Base-by-base conservation (phyloP, 176 grass and related monocot genomes). In the Luzula sylvatica region DNA sequence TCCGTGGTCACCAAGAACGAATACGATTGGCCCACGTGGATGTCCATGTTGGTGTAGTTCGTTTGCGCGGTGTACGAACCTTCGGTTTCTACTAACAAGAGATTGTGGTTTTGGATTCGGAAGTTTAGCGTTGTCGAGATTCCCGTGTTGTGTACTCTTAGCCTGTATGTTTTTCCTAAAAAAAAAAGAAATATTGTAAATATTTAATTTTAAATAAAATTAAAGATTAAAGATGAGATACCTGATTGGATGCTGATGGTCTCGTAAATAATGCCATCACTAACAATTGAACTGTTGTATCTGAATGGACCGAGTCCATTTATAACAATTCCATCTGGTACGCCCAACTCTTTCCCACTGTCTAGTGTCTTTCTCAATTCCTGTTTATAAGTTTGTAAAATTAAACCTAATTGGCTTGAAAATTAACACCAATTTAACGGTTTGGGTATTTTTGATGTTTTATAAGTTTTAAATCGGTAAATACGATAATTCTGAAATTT, bases 1-100 rank as follows among this genome's bases (percentile, higher is more conserved):
- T 96, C 90, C 90, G 89, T 86, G 23, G 74, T 96, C 55, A 89
- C 80, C 25, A 89, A 56, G 74, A 89, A 89, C 3, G 90, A 96
- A 57, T 78, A 96, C 7, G 81, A 96, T 40, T 96, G 84, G 8
- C 84, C 81, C 1, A 96, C 90, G 70, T 96, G 90, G 58, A 96
- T 82, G 60, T 96, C 90, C 90, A 96, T 65, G 74, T 82, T 86
- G 61, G 67, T 82, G 61, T 89, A 96, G 71, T 89, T 96, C 56
- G 84, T 83, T 77, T 89, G 84, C 8, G 73, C 76, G 8, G 90
- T 96, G 74, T 96, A 96, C 24, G 90, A 96, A 42, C 90, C 90
- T 42, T 96, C 90, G 0, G 84, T 79, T 62, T 96, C 90, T 2
- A 89, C 90, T 5, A 96, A 72, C 11, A 86, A 77, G 9, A 96